Base-by-base conservation (phyloP, 306 rosid species). In the Cucurbita pepo region DNA sequence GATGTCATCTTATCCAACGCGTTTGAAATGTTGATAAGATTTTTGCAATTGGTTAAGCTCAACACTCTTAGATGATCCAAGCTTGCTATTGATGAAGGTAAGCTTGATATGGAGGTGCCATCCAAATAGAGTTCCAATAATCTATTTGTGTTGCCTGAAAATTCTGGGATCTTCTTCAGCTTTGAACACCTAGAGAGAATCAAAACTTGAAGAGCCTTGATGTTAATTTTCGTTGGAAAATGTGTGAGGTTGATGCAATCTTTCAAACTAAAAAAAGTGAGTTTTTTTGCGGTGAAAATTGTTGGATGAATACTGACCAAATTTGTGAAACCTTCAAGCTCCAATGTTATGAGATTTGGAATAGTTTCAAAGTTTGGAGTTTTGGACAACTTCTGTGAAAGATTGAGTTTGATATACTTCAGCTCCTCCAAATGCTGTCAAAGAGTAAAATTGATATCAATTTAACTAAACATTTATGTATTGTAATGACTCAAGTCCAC, bases 261-360 rank as follows among this genome's bases (percentile, higher is more conserved):
- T 38, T 52, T 58, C 14, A 51, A 19, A 10, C 55, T 21, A 5
- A 71, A 51, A 59, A 50, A 6, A 5, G 4, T 13, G 4, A 77
- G 80, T 34, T 34, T 37, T 15, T 77, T 70, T 11, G 72, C 70
- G 6, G 5, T 3, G 21, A 41, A 55, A 8, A 77, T 70, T n/a
- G 80, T 70, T 48, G 76, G 75, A 43, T 77, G 64, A 13, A 77
- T 71, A 11, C 36, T 15, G 61, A 58, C 41, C 51, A 77, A 50
- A 37, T 8, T 58, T 0, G 38, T 70, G 25, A 76, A 77, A 50
- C 76, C 71, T 70, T 77, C 56, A 50, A 77, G 55, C 19, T 6
- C 14, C 50, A 76, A 40, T 5, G 3, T n/a, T 44, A 48, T 21
- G 4, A 77, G 47, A 58, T 38, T 70, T 50, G 61, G 76, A 21